A percentile compares a stretch with the other conserved stretches of the same genome.
Evolutionary conservation across 345 rosid species (phyloP).

Genomic region (Cardamine occulta): DNA sequence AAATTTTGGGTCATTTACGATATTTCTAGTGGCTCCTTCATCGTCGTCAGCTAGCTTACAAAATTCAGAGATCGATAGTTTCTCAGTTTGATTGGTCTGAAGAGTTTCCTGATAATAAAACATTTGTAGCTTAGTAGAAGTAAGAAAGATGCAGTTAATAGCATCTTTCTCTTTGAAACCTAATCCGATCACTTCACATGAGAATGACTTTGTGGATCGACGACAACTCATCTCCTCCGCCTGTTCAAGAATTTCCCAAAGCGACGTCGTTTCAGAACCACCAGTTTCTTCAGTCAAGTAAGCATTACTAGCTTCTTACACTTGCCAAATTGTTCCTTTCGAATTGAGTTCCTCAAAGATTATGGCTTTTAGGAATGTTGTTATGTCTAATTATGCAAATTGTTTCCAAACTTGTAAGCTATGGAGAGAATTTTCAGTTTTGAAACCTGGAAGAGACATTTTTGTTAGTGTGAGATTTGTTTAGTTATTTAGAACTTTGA

Average conservation of each 20-base stretch:
- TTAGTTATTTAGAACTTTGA: background rate
- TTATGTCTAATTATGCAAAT: background rate
- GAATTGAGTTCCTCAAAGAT: slow-evolving; percentile 5
- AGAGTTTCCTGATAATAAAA: background rate
- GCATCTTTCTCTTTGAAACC: slow-evolving; percentile 48
- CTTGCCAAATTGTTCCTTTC: slow-evolving; percentile 5
- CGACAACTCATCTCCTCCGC: slow-evolving; percentile 49
- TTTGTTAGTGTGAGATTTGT: background rate
- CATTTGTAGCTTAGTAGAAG: background rate
- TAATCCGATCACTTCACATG: slow-evolving; percentile 19
- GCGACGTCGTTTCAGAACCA: slow-evolving; percentile 36
- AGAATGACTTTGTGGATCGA: slow-evolving; percentile 45
- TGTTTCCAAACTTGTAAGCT: background rate
- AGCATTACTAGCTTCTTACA: slow-evolving; percentile 11
- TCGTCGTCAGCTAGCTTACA: slow-evolving; percentile 21
- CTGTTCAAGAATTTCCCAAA: slow-evolving; percentile 43
- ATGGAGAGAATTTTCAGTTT: background rate
- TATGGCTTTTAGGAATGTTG: background rate
- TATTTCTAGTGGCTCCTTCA: background rate
- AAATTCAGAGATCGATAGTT: background rate
- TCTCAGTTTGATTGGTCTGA: slow-evolving; percentile 29
- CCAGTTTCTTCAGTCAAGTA: slow-evolving; percentile 48
- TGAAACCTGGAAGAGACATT: background rate
- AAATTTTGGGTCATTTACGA: no score
- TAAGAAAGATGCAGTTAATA: slow-evolving; percentile 49